These are phyloP conservation scores for Candida hungchunana DNA, from an alignment of 805 yeast genomes.

Conservation along the genomic window DNA sequence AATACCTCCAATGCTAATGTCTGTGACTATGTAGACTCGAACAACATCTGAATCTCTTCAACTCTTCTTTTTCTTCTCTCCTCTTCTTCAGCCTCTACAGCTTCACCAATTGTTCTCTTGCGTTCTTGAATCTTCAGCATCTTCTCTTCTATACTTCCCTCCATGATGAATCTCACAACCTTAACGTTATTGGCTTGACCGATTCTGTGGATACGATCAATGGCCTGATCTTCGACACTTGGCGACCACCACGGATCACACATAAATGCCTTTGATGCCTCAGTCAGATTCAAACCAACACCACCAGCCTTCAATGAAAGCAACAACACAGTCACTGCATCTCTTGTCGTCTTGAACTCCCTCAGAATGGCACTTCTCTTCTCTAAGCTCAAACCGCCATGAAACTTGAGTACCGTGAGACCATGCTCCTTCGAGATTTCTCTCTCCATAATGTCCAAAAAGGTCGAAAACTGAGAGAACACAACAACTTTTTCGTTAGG, in stretches of 20 bases:
- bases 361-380: constrained; percentile 60
- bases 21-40: constrained; percentile 39
- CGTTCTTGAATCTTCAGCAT: constrained; percentile 86
- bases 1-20: too few species aligned
- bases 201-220: constrained; percentile 85
- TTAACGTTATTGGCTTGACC: constrained; percentile 75
- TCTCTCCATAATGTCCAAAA: constrained; percentile 65
- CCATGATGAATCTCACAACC: constrained; percentile 76
- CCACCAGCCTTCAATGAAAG: constrained; percentile 91
- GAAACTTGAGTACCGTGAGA: constrained; percentile 64
- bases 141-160: constrained; percentile 78
- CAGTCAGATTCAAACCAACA: constrained; percentile 83
- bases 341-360: constrained; percentile 42
- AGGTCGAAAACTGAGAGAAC: constrained; percentile 86
- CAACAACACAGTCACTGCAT: constrained; percentile 46
- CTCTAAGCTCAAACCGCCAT: constrained; percentile 68
- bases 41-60: constrained; percentile 67
- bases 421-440: constrained; percentile 50
- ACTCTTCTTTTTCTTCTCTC: constrained; percentile 65
- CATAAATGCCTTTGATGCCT: constrained; percentile 79
- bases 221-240: constrained; percentile 86
- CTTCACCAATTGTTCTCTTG: constrained; percentile 77
- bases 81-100: constrained; percentile 70
- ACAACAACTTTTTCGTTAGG: constrained; percentile 76
- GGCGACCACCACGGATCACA: constrained; percentile 99